Conservation (phyloP, 2,329 filamentous ascomycete species). For the Claviceps africana region DNA sequence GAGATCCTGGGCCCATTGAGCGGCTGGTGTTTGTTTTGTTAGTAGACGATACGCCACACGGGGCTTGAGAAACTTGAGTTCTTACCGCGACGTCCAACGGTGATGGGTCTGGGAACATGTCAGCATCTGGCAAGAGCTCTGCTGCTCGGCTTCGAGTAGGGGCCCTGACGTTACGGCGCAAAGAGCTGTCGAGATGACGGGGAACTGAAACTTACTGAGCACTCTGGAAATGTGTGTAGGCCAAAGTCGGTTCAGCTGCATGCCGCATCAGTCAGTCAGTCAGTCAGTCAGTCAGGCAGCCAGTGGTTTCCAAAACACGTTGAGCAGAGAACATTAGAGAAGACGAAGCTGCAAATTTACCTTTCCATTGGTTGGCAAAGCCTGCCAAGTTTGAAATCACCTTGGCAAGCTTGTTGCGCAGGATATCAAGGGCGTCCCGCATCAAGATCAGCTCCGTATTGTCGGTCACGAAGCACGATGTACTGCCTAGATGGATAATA, state of each 20-base stretch:
- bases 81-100: constrained; percentile 9
- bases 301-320: neutral
- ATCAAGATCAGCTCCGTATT: constrained; percentile 65
- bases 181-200: neutral
- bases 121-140: neutral
- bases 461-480: constrained; percentile 42
- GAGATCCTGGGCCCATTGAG: constrained; percentile 55
- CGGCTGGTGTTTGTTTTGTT: constrained; percentile 14
- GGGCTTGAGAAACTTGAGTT: neutral
- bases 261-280: neutral
- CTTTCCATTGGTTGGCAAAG: constrained; percentile 63
- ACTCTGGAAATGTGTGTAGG: constrained; percentile 61
- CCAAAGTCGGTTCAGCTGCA: constrained; percentile 47
- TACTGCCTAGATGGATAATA: constrained; percentile 59
- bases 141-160: neutral
- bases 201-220: constrained; percentile 24
- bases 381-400: constrained; percentile 59
- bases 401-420: constrained; percentile 64
- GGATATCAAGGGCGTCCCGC: constrained; percentile 50
- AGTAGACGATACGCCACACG: constrained; percentile 19
- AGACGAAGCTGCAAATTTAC: constrained; percentile 13
- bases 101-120: constrained; percentile 7
- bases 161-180: neutral
- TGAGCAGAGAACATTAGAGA: neutral
- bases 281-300: neutral